Conservation (phyloP, 2,329 filamentous ascomycete species). For the Gnomoniopsis smithogilvyi region DNA sequence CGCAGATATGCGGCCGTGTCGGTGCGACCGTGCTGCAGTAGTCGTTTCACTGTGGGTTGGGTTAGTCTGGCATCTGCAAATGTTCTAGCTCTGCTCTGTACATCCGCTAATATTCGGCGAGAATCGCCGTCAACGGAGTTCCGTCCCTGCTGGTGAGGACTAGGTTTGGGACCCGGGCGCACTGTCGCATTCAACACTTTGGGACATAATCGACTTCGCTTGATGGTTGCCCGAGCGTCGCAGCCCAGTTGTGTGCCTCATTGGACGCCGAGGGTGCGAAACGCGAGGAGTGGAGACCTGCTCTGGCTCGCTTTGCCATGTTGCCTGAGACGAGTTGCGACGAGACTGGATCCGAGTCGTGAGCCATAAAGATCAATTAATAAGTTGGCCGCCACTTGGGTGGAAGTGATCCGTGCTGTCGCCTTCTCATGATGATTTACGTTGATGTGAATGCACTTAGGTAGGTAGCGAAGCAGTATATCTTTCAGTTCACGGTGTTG, state of each 20-base stretch:
- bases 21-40: no score
- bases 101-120: no score
- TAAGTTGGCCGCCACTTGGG: background rate
- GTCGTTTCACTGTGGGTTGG: no score
- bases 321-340: constrained; percentile 7
- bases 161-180: background rate
- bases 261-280: constrained; percentile 16
- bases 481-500: no score
- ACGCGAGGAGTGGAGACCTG: constrained; percentile 19
- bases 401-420: background rate
- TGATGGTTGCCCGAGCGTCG: background rate
- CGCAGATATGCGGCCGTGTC: no score
- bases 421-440: background rate
- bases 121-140: no score
- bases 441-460: no score
- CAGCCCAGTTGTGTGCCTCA: background rate
- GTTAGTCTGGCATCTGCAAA: no score
- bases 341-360: constrained; percentile 9
- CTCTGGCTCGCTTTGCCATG: background rate
- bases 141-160: background rate
- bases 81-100: no score
- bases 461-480: no score
- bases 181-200: no score
- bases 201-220: background rate
- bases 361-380: background rate